Evolutionary conservation across 2,329 filamentous ascomycete species (phyloP), one percentile per base, ranked within the genome.

Genomic region (Purpureocillium takamizusanense): DNA sequence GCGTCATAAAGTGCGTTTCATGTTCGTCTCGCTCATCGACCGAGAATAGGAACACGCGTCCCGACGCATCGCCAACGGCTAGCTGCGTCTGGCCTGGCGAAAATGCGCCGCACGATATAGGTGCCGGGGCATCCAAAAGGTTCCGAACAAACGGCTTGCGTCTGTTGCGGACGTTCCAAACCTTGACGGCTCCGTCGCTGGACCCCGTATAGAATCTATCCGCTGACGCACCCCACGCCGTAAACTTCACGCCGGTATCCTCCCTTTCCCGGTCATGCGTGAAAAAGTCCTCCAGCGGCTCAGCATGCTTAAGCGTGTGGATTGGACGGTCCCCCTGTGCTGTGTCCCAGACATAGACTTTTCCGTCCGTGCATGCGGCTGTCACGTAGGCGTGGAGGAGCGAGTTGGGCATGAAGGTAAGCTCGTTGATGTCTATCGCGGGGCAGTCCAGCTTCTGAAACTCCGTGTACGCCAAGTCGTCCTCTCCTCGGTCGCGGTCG

Each of bases 211-310:
- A 82, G 32, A 82, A 67, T 0, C 76, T 66, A 39, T 78, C 72
- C 0, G 63, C 53, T 0, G 69, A 72, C 13, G 61, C 66, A 1
- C 74, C 77, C 78, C 77, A 82, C 4, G 75, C 69, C 0, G 70
- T 70, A 46, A 82, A 81, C 49, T 80, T 81, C 31, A 81, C 74
- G 2, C 78, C 78, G 0, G 72, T 71, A 41, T 81, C 78, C 36
- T 75, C 73, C 8, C 61, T 57, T 41, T 77, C 74, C 11, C 70
- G 56, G 29, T 74, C 65, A 1, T 62, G 63, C 4, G 57, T 43
- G 27, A 65, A 57, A 27, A 65, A 57, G 23, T 62, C 58, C 11
- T 66, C 62, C 3, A 65, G 45, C 0, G 59, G 64, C 29, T 58
- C 56, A 9, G 71, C 76, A 44, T 82, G 78, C 7, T 59, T 46